Evolutionary conservation across 2,329 filamentous ascomycete species (phyloP).

Genomic region (Exophiala aquamarina): DNA sequence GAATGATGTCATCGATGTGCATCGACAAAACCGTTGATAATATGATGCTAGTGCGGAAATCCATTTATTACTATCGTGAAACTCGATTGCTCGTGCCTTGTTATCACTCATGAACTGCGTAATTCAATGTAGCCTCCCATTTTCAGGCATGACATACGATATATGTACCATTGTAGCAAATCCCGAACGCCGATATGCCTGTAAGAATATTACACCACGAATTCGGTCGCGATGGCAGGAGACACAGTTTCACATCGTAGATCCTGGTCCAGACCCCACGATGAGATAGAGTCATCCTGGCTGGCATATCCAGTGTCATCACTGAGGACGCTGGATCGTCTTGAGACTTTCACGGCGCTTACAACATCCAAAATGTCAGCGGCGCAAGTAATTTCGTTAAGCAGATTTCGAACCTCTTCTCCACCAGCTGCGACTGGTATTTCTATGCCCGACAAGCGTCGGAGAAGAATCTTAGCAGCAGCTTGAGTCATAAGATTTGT

Average conservation of each 20-base stretch:
- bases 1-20: too few species aligned
- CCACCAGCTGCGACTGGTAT: constrained; percentile 12
- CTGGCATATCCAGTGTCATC: constrained; percentile 43
- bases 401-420: constrained; percentile 23
- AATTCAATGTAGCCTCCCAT: too few species aligned
- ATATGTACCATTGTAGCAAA: background rate
- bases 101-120: too few species aligned
- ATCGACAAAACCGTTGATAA: too few species aligned
- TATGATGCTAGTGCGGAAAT: too few species aligned
- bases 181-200: background rate
- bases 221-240: background rate
- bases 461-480: constrained; percentile 23
- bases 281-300: constrained; percentile 20
- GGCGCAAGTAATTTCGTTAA: constrained; percentile 11
- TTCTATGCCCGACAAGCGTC: constrained; percentile 16
- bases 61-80: too few species aligned
- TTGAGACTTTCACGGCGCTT: constrained; percentile 13
- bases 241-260: background rate
- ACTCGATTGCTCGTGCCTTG: too few species aligned
- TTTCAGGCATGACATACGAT: background rate
- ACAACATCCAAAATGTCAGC: constrained; percentile 19
- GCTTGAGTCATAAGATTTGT: constrained; percentile 22
- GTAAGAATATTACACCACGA: constrained; percentile 8
- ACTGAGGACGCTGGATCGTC: constrained; percentile 35
- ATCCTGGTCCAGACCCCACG: constrained; percentile 11